Conservation (phyloP, 2,329 filamentous ascomycete genomes). For the Pseudohalonectria lignicola region DNA sequence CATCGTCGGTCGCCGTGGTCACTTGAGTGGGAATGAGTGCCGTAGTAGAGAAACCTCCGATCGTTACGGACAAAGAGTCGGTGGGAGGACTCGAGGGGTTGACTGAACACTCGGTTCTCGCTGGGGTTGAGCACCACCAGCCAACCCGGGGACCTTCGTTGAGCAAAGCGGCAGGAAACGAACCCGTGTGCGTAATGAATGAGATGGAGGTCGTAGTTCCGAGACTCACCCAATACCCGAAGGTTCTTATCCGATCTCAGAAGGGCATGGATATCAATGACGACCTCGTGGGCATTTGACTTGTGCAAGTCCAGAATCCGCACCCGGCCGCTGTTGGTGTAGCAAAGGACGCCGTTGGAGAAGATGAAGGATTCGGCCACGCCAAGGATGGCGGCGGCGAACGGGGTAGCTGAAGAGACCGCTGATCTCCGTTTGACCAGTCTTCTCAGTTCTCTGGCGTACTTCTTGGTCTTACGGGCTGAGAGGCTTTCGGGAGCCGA, state of each 20-base stretch:
- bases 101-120: constrained; percentile 26
- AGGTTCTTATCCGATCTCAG: constrained; percentile 17
- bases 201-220: constrained; percentile 28
- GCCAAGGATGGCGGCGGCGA: constrained; percentile 46
- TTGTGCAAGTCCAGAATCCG: constrained; percentile 47
- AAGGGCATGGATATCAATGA: constrained; percentile 38
- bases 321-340: constrained; percentile 38
- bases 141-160: constrained; percentile 29
- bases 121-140: constrained; percentile 39
- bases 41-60: constrained; percentile 49
- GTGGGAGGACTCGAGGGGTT: constrained; percentile 30
- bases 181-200: constrained; percentile 47
- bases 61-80: constrained; percentile 61
- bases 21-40: constrained; percentile 45
- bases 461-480: constrained; percentile 20
- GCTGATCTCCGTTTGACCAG: constrained; percentile 51
- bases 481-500: constrained; percentile 19
- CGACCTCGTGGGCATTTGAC: constrained; percentile 36
- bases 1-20: constrained; percentile 49
- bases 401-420: constrained; percentile 50
- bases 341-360: constrained; percentile 52
- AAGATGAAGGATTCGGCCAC: constrained; percentile 52
- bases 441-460: constrained; percentile 43
- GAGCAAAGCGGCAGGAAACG: constrained; percentile 44
- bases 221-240: background rate